These are phyloP conservation scores for Lantana camara DNA, from an alignment of 257 asterid species.

Conservation along the genomic window DNA sequence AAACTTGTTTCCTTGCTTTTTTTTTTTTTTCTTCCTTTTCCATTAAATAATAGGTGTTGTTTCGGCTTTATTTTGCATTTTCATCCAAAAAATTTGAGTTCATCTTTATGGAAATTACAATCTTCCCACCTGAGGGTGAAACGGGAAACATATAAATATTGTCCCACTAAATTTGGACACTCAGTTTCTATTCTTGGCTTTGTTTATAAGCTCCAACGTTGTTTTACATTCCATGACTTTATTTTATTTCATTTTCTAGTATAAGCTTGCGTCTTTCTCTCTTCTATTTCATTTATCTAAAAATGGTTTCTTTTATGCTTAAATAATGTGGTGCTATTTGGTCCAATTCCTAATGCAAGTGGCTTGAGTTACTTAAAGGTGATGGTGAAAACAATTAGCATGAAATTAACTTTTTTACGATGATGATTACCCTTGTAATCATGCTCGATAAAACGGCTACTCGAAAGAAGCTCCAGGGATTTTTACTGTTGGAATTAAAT, in stretches of 20 bases:
- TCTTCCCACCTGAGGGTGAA: conserved; percentile 30
- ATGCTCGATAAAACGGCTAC: conserved; percentile 26
- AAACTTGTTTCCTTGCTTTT: conserved; percentile 61
- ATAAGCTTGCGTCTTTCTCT: not conserved
- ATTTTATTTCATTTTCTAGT: no score
- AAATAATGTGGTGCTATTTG: no score
- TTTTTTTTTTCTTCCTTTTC: conserved; percentile 20
- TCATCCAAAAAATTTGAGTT: conserved; percentile 17
- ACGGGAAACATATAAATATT: conserved; percentile 22
- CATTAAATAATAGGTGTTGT: no score
- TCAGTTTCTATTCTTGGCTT: not conserved
- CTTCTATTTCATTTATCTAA: not conserved
- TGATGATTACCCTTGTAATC: conserved; percentile 24
- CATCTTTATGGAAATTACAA: not conserved
- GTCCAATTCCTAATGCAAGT: no score
- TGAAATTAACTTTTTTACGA: not conserved
- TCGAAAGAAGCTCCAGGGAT: not conserved
- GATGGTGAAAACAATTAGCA: not conserved
- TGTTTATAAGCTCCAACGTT: not conserved
- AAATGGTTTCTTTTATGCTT: not conserved
- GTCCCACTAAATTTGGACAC: conserved; percentile 18
- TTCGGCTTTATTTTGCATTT: conserved; percentile 35
- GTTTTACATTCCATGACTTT: no score
- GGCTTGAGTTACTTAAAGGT: not conserved
- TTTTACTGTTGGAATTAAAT: not conserved